A percentile compares a stretch with the other conserved stretches of the same genome.
Evolutionary conservation across 2,329 filamentous ascomycete species (phyloP).

Genomic region (Alternaria conjuncta): DNA sequence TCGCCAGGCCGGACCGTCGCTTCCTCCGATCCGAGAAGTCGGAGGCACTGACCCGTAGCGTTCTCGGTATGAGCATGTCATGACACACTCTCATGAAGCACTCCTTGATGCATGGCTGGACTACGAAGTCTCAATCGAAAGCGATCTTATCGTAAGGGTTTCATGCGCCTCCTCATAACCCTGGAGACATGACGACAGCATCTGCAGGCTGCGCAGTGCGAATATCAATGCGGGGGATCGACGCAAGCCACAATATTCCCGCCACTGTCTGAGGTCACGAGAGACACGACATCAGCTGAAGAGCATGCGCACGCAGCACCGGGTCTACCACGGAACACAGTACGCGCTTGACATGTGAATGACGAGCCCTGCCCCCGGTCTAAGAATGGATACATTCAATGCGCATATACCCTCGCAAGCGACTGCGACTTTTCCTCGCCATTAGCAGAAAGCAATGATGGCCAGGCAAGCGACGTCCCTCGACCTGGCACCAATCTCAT

Average conservation of each 20-base stretch:
- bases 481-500: background rate
- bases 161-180: background rate
- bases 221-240: conserved; percentile 3
- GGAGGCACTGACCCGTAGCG: conserved; percentile 6
- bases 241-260: conserved; percentile 3
- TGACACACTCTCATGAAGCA: background rate
- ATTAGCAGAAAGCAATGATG: background rate
- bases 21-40: background rate
- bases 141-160: background rate
- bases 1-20: background rate
- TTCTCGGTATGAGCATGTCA: background rate
- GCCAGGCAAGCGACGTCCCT: background rate
- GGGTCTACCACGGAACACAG: background rate
- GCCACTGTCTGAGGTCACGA: background rate
- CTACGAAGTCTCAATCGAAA: background rate
- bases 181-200: background rate
- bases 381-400: background rate
- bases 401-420: background rate
- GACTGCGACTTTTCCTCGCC: background rate
- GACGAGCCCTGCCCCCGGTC: background rate
- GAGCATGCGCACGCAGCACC: background rate
- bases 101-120: background rate
- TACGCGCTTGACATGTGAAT: background rate
- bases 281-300: background rate
- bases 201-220: background rate